These are phyloP conservation scores for Cystobasidiaceae sp. DNA, from an alignment of 1,284 basidiomycete genomes.

Conservation along the genomic window DNA sequence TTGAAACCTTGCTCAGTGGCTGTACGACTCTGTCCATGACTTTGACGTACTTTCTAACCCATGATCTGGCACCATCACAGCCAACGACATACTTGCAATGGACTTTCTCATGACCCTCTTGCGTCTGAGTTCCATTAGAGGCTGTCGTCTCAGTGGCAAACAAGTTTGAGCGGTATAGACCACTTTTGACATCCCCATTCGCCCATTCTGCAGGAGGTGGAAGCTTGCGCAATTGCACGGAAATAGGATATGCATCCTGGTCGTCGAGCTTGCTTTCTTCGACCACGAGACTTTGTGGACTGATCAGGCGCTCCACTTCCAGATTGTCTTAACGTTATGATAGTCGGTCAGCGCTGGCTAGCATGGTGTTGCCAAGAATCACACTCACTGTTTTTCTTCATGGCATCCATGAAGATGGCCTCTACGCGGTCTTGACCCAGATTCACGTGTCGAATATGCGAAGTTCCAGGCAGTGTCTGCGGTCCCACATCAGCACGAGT, in stretches of 20 bases:
- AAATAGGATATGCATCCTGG: slow-evolving; percentile 52
- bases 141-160: slow-evolving; percentile 37
- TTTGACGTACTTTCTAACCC: slow-evolving; percentile 40
- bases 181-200: slow-evolving; percentile 22
- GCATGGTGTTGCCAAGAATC: not conserved
- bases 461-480: slow-evolving; percentile 49
- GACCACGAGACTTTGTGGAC: slow-evolving; percentile 55
- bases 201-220: not conserved
- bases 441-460: slow-evolving; percentile 58
- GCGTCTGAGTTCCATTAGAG: slow-evolving; percentile 10
- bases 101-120: slow-evolving; percentile 28
- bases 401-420: slow-evolving; percentile 57
- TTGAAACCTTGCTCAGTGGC: not conserved
- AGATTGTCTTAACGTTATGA: slow-evolving; percentile 48
- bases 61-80: slow-evolving; percentile 46
- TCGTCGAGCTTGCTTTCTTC: slow-evolving; percentile 45
- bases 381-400: slow-evolving; percentile 39
- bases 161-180: slow-evolving; percentile 43
- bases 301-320: slow-evolving; percentile 57
- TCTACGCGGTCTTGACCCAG: slow-evolving; percentile 70
- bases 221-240: slow-evolving; percentile 53
- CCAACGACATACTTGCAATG: slow-evolving; percentile 47
- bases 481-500: not conserved
- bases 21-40: too few relatives aligned
- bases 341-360: not conserved